A percentile compares a stretch with the other conserved stretches of the same genome.
phyloP scores from a whole-genome alignment of 768 basidiomycete genomes.

The Boletus tomentosulus region DNA sequence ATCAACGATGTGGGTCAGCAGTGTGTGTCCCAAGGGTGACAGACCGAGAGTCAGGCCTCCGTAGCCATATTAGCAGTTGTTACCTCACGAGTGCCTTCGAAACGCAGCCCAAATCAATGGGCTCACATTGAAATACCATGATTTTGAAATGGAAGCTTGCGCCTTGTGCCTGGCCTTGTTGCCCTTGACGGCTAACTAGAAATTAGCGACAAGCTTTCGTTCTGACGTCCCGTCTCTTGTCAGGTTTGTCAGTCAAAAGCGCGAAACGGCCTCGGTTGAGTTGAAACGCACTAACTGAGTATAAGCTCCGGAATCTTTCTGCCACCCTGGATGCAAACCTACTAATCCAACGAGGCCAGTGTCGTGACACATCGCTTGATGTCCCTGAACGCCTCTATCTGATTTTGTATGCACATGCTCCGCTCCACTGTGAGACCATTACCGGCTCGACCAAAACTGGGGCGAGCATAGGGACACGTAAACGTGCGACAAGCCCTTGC shows the following conservation, averaged over 20 bases:
- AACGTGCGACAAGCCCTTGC: not conserved
- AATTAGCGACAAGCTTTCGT: not conserved
- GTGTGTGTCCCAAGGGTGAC: not conserved
- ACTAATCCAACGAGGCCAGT: not conserved
- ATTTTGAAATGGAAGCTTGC: not conserved
- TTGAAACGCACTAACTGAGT: not conserved
- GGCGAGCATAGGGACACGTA: conserved; percentile 2
- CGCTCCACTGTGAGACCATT: conserved; percentile 12
- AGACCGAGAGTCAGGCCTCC: not conserved
- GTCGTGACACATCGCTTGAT: not conserved
- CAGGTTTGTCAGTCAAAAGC: not conserved
- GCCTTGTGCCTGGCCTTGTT: not conserved
- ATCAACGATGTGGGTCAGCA: conserved; percentile 2
- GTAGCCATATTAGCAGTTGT: not conserved
- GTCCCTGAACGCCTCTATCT: not conserved
- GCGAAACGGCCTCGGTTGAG: conserved; percentile 1
- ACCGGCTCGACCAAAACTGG: not conserved
- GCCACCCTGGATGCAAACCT: not conserved
- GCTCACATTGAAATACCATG: not conserved
- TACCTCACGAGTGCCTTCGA: conserved; percentile 5
- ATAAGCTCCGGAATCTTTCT: not conserved
- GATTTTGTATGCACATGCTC: conserved; percentile 4
- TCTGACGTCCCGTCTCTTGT: not conserved
- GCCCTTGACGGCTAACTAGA: not conserved
- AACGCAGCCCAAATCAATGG: not conserved